Evolutionary conservation across 331 rosid species (phyloP).

Genomic region (Rosa hybrid): DNA sequence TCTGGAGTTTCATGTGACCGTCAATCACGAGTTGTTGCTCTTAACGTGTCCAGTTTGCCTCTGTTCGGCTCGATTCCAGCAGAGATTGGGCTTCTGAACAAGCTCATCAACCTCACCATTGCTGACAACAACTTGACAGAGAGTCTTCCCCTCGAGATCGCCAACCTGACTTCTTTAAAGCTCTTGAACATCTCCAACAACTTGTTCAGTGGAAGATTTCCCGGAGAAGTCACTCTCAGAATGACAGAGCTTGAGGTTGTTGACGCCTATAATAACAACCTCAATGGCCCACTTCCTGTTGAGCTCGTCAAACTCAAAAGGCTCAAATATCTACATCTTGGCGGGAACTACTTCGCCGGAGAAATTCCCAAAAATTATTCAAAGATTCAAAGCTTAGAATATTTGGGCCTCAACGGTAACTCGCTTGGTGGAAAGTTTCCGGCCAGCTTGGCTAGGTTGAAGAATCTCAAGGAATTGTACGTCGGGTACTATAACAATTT

Average conservation of each 20-base stretch:
- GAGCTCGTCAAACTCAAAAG: constrained; percentile 43
- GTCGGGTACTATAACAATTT: constrained; percentile 57
- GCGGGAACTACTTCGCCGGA: constrained; percentile 66
- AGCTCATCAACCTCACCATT: constrained; percentile 52
- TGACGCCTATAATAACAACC: constrained; percentile 56
- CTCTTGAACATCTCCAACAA: constrained; percentile 67
- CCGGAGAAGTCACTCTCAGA: constrained; percentile 30
- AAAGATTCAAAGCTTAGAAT: constrained; percentile 55
- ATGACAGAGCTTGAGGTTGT: constrained; percentile 54
- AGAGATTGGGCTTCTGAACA: constrained; percentile 62
- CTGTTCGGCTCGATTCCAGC: constrained; percentile 53
- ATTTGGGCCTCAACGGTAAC: constrained; percentile 42
- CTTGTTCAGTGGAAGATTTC: constrained; percentile 41
- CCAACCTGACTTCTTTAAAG: constrained; percentile 54
- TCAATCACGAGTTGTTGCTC: not conserved
- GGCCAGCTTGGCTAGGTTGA: constrained; percentile 43
- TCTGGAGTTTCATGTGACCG: constrained; percentile 4
- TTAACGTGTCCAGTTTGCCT: constrained; percentile 14
- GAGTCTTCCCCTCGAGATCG: constrained; percentile 45
- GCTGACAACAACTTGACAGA: constrained; percentile 54
- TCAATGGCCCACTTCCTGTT: constrained; percentile 34
- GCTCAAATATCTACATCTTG: constrained; percentile 48
- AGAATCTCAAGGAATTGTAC: constrained; percentile 42
- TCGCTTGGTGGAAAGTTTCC: constrained; percentile 55
- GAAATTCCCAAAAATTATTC: constrained; percentile 65